These are phyloP conservation scores for Brassica rapa DNA, from an alignment of 345 rosid genomes.

Conservation along the genomic window DNA sequence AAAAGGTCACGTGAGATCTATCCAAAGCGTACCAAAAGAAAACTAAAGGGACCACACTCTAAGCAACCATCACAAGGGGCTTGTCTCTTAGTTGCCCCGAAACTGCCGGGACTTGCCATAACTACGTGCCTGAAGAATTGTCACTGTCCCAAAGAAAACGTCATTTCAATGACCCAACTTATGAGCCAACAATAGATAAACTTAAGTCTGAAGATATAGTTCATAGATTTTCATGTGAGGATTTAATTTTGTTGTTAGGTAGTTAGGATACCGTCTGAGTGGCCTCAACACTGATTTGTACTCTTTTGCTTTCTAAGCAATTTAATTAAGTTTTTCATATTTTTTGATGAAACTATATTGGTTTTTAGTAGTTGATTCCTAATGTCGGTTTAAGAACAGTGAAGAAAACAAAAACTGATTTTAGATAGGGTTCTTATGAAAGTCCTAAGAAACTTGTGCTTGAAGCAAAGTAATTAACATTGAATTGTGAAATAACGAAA, in stretches of 20 bases:
- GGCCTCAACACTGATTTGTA: conserved; percentile 18
- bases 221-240: conserved; percentile 30
- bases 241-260: conserved; percentile 37
- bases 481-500: neutral
- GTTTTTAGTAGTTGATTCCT: neutral
- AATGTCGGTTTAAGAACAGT: neutral
- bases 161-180: conserved; percentile 26
- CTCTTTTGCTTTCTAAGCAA: neutral
- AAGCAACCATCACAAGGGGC: conserved; percentile 29
- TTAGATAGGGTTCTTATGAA: conserved; percentile 3
- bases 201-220: conserved; percentile 21
- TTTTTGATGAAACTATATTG: neutral
- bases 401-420: neutral
- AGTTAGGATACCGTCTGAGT: conserved; percentile 29
- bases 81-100: conserved; percentile 30
- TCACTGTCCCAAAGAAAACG: conserved; percentile 29
- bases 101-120: conserved; percentile 28
- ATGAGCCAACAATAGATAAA: conserved; percentile 37
- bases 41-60: conserved; percentile 30
- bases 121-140: conserved; percentile 26
- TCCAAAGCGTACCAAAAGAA: conserved; percentile 21
- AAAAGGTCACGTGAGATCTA: conserved; percentile 31
- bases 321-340: neutral
- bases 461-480: conserved; percentile 4
- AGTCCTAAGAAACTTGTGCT: conserved; percentile 4